Conservation (phyloP, 2,329 filamentous ascomycete species). For the Exophiala bonariae region DNA sequence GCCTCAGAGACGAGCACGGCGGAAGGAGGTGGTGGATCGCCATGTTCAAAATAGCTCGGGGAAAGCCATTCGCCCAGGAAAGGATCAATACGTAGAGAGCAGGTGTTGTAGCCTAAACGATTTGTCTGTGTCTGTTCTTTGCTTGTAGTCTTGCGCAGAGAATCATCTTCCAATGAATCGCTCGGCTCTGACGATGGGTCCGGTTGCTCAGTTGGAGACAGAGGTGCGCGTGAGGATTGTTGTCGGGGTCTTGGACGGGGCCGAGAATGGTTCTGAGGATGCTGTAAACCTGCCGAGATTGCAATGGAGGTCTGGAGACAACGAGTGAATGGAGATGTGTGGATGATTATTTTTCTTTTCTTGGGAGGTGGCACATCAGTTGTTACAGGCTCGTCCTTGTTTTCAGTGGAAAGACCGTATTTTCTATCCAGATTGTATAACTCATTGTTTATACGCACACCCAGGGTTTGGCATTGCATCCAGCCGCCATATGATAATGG, state of each 20-base stretch:
- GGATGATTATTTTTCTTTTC: conserved; percentile 73
- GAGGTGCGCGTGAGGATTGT: conserved; percentile 19
- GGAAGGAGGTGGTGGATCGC: conserved; percentile 83
- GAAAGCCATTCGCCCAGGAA: conserved; percentile 96
- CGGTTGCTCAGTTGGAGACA: conserved; percentile 18
- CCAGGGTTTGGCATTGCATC: conserved; percentile 80
- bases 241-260: conserved; percentile 25
- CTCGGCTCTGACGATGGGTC: conserved; percentile 21
- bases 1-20: conserved; percentile 84
- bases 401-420: neutral
- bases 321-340: conserved; percentile 89
- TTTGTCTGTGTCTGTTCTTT: conserved; percentile 15
- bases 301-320: conserved; percentile 91
- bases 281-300: conserved; percentile 77
- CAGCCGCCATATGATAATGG: conserved; percentile 94
- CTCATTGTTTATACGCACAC: conserved; percentile 78
- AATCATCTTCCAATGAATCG: conserved; percentile 2
- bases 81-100: conserved; percentile 73
- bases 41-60: conserved; percentile 88
- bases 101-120: conserved; percentile 20
- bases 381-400: conserved; percentile 24
- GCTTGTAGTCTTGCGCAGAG: conserved; percentile 7
- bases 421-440: conserved; percentile 51
- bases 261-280: conserved; percentile 35
- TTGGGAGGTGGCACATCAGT: conserved; percentile 25